These are phyloP conservation scores for Aquanectria penicillioides DNA, from an alignment of 2,329 filamentous ascomycete genomes.

Conservation along the genomic window DNA sequence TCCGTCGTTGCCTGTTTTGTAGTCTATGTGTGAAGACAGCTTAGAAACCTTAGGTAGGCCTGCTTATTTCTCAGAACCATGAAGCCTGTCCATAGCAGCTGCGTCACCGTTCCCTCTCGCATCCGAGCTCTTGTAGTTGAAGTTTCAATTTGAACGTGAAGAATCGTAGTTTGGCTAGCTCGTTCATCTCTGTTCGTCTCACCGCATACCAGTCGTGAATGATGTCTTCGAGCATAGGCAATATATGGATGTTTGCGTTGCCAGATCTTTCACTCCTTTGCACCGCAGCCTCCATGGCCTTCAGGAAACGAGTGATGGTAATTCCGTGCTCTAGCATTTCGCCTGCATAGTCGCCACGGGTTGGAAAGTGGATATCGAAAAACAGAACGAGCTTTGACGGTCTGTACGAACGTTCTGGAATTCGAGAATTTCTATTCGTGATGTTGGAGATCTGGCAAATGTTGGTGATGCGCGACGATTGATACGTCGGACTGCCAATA, in stretches of 20 bases:
- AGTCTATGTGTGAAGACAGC: too few species aligned
- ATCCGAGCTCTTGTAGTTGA: background rate
- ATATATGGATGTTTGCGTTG: background rate
- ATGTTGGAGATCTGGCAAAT: too few species aligned
- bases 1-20: too few species aligned
- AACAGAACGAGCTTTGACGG: background rate
- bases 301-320: background rate
- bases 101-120: too few species aligned
- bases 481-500: too few species aligned
- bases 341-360: background rate
- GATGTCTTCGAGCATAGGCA: background rate
- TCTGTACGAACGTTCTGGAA: background rate
- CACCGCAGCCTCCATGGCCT: background rate
- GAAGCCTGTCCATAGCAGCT: too few species aligned
- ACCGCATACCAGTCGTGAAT: background rate
- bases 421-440: background rate
- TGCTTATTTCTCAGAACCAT: too few species aligned
- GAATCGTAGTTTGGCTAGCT: constrained; percentile 1
- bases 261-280: background rate
- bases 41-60: too few species aligned
- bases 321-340: background rate
- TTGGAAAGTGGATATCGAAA: background rate
- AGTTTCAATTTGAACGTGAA: background rate
- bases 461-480: too few species aligned
- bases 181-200: background rate